phyloP scores from a whole-genome alignment of 2,329 filamentous ascomycete species.

The Exophiala alcalophila region DNA sequence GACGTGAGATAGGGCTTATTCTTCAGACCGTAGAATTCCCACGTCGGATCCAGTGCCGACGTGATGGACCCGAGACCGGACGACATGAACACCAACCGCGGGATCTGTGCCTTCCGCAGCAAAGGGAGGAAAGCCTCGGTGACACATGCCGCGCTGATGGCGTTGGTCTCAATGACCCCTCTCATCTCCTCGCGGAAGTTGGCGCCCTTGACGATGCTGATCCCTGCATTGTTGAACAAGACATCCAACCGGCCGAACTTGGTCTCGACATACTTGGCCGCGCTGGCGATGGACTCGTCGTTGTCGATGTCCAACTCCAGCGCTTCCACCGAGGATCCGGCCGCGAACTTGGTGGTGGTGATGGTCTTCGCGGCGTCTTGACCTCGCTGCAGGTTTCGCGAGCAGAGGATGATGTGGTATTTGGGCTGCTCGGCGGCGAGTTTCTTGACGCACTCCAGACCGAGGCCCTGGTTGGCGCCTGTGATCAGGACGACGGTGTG shows the following conservation, averaged over 20 bases:
- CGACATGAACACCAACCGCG: conserved; percentile 25
- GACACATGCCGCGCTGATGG: conserved; percentile 11
- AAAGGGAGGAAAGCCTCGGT: conserved; percentile 24
- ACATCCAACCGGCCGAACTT: conserved; percentile 26
- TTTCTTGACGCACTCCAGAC: conserved; percentile 25
- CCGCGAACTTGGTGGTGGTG: conserved; percentile 9
- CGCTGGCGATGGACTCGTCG: conserved; percentile 20
- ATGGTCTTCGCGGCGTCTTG: conserved; percentile 31
- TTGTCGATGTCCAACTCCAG: conserved; percentile 19
- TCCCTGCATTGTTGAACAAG: conserved; percentile 29
- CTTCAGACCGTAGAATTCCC: conserved; percentile 4
- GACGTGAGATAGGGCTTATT: conserved; percentile 18
- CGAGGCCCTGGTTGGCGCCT: conserved; percentile 25
- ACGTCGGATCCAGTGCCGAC: conserved; percentile 12
- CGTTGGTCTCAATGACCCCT: conserved; percentile 26
- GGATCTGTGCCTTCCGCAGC: conserved; percentile 19
- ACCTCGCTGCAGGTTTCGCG: conserved; percentile 37
- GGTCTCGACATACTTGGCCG: conserved; percentile 21
- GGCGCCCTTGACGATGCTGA: conserved; percentile 4
- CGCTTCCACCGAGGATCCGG: conserved; percentile 12
- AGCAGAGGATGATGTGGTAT: conserved; percentile 32
- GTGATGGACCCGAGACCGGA: conserved; percentile 22
- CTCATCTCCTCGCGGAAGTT: conserved; percentile 16
- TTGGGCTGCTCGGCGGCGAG: conserved; percentile 37
- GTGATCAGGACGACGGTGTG: conserved; percentile 22